phyloP scores from a whole-genome alignment of 2,329 filamentous ascomycete species.

The Beauveria bassiana region DNA sequence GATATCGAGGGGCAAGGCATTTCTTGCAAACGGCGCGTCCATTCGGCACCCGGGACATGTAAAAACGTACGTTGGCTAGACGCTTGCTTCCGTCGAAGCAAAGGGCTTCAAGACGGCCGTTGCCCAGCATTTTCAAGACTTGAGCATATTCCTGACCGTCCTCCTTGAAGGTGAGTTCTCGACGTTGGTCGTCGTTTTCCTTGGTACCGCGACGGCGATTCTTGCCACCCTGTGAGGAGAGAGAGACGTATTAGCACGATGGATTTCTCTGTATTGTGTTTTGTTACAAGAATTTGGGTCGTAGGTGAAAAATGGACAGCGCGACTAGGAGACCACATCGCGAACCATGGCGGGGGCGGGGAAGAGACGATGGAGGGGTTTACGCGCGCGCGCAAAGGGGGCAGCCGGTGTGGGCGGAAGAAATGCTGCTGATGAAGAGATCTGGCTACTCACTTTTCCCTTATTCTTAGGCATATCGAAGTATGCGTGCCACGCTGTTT shows the following conservation, averaged over 20 bases:
- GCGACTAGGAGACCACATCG: not conserved
- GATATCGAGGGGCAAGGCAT: not conserved
- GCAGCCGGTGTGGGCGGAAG: not conserved
- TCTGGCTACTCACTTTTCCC: conserved; percentile 69
- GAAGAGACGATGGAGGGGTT: conserved; percentile 12
- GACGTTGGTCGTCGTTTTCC: conserved; percentile 98
- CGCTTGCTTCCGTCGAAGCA: conserved; percentile 77
- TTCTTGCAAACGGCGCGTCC: not conserved
- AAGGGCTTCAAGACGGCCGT: conserved; percentile 83
- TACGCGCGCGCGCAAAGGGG: conserved; percentile 7
- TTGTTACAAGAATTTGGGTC: not conserved
- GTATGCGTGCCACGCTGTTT: conserved; percentile 1
- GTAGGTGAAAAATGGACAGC: not conserved
- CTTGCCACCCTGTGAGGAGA: conserved; percentile 75
- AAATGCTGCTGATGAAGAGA: not conserved
- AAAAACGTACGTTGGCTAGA: conserved; percentile 31
- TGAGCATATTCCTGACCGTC: conserved; percentile 68
- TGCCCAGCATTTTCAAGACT: conserved; percentile 83
- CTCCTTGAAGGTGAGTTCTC: conserved; percentile 97
- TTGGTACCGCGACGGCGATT: conserved; percentile 98
- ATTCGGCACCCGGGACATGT: not conserved
- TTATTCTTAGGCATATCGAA: conserved; percentile 94
- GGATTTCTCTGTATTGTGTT: not conserved
- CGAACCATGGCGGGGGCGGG: conserved; percentile 14
- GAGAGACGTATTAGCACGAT: conserved; percentile 15